Conservation (phyloP, 345 rosid species). For the Psidium friedrichsthalianum region DNA sequence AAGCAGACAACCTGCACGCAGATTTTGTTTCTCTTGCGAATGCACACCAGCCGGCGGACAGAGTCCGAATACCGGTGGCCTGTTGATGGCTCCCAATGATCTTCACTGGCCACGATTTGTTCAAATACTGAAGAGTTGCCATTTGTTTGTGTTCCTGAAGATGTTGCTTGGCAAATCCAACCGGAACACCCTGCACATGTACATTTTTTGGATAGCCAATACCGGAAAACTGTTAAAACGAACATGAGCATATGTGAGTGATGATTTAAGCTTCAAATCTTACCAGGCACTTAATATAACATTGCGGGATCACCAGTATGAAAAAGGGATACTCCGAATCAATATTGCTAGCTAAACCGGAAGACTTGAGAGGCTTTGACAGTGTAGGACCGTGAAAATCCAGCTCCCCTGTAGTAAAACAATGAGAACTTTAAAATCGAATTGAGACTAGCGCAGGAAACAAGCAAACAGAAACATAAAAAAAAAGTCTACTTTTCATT, state of each 20-base stretch:
- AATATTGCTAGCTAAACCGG: not conserved
- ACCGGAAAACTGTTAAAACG: not conserved
- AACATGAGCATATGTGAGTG: not conserved
- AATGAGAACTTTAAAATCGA: not conserved
- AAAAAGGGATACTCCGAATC: not conserved
- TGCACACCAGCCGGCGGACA: not conserved
- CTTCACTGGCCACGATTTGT: not conserved
- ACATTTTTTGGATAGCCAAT: not conserved
- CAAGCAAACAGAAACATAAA: too few relatives aligned
- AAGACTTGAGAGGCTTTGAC: not conserved
- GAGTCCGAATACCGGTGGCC: not conserved
- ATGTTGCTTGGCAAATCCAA: not conserved
- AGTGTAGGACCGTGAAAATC: not conserved
- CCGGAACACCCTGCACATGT: not conserved
- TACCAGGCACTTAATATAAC: not conserved
- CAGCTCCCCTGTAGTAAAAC: not conserved
- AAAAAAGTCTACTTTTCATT: too few relatives aligned
- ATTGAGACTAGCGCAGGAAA: too few relatives aligned
- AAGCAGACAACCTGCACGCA: not conserved
- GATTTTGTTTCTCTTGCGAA: not conserved
- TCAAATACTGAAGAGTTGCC: not conserved
- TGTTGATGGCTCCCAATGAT: not conserved
- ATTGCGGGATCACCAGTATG: not conserved
- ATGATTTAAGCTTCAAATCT: not conserved
- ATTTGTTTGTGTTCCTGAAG: not conserved